Conservation (phyloP, 192 early-diverging fungal species). For the Spizellomyces sp. region DNA sequence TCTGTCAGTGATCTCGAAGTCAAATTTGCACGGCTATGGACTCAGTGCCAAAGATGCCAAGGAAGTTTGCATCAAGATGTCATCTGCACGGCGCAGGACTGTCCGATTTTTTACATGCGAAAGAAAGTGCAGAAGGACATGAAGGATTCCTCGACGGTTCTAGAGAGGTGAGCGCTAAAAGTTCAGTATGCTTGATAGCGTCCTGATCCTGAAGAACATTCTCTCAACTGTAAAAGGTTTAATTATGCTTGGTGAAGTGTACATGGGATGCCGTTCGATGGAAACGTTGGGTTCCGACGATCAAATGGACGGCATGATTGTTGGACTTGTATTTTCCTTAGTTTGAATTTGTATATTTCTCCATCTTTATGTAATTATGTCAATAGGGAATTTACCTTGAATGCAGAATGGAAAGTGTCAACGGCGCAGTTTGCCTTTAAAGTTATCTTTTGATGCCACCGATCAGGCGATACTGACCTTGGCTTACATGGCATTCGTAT, state of each 20-base stretch:
- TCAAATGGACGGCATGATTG: too few relatives aligned
- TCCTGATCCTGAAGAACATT: not conserved
- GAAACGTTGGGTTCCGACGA: too few relatives aligned
- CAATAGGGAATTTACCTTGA: too few relatives aligned
- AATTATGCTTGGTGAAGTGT: constrained; percentile 21
- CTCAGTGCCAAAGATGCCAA: constrained; percentile 97
- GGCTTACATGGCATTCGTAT: too few relatives aligned
- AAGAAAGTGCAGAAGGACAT: constrained; percentile 95
- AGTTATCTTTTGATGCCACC: too few relatives aligned
- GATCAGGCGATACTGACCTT: too few relatives aligned
- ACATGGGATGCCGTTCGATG: too few relatives aligned
- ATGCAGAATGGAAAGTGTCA: too few relatives aligned
- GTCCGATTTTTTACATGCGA: constrained; percentile 99
- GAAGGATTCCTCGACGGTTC: constrained; percentile 65
- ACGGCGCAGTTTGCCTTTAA: too few relatives aligned
- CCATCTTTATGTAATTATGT: too few relatives aligned
- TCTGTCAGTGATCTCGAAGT: constrained; percentile 73
- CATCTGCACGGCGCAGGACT: constrained; percentile 92
- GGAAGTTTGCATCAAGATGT: constrained; percentile 92
- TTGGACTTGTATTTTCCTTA: too few relatives aligned
- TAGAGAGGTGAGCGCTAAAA: constrained; percentile 63
- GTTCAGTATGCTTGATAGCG: not conserved
- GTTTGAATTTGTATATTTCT: too few relatives aligned
- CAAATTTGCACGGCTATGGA: constrained; percentile 89
- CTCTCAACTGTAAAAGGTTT: constrained; percentile 4